Base-by-base conservation (phyloP, 23 red algal genomes). In the Cyanidiococcus yangmingshanensis region DNA sequence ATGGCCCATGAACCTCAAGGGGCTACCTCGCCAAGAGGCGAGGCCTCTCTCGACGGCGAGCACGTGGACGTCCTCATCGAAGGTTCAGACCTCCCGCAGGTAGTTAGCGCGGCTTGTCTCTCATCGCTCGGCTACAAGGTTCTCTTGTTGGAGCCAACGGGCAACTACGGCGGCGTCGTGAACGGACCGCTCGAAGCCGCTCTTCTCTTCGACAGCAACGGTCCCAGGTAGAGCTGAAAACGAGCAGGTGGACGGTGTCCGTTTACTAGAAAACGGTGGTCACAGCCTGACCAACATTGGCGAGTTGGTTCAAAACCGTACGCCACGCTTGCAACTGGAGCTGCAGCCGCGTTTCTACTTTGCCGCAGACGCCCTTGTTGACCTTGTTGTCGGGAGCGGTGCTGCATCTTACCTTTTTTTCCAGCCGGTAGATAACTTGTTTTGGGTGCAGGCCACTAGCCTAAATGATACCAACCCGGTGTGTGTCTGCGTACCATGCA, bases 341-440 rank as follows among this genome's bases (percentile, higher is more conserved):
- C 27, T 25, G 63, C 21, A 25, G 32, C 63, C 63, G 63, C 63
- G 63, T 7, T 71, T 71, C 63, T 35, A 71, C 27, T 71, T 71
- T 30, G 63, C 63, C 12, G 63, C 63, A 7, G 63, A 71, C 27
- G 63, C 63, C n/a, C 27, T 71, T 30, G 3, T 71, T 2, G 63
- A 71, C 63, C 21, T 35, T 25, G 3, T 71, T 7, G 32, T 71
- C 32, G 32, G 63, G 16, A 71, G 63, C 27, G 63, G 63, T 2
- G 63, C 63, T 2, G 63, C n/a, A 27, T 71, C 63, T 12, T 71
- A 71, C 32, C 63, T 71, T 2, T 25, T 71, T 35, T 71, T 71
- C 63, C 63, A 35, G 63, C 63, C 63, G 27, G 63, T 71, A 35
- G 63, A 71, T 12, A 35, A 7, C 63, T 32, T 71, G 63, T 71